Percentiles rank a stretch among this genome's conserved stretches.
phyloP scores from a whole-genome alignment of 139 green algal genomes.

The Volvox reticuliferus region DNA sequence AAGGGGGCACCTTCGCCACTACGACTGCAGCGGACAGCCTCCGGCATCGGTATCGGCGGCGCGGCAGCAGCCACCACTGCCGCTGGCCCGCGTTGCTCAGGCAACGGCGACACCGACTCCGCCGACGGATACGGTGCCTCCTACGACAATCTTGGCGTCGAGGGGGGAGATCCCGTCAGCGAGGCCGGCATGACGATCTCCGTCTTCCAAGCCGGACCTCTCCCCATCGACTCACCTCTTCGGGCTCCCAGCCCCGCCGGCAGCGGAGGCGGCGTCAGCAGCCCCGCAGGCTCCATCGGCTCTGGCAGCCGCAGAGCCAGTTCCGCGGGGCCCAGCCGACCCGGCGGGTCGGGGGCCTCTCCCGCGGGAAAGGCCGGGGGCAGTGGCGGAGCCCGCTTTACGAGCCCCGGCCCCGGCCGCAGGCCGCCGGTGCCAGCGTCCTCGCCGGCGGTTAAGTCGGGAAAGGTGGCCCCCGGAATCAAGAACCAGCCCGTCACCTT shows the following conservation, averaged over 20 bases:
- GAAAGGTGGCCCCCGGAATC: not conserved
- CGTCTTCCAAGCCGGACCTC: slow-evolving; percentile 46
- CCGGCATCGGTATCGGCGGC: not conserved
- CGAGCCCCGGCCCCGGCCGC: not conserved
- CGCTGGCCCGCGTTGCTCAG: not conserved
- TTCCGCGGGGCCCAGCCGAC: not conserved
- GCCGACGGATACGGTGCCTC: not conserved
- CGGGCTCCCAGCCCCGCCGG: not conserved
- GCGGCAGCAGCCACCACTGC: not conserved
- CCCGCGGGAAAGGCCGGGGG: not conserved
- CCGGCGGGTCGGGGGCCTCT: not conserved
- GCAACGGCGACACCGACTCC: not conserved
- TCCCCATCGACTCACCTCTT: slow-evolving; percentile 47
- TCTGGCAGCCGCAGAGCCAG: not conserved
- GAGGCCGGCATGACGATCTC: slow-evolving; percentile 13
- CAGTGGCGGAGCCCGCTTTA: not conserved
- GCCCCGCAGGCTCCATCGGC: not conserved
- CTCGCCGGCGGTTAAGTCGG: not conserved
- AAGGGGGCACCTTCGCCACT: not conserved
- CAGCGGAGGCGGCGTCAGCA: not conserved
- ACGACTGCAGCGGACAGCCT: slow-evolving; percentile 5
- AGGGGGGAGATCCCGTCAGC: not conserved
- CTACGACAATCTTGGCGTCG: not conserved
- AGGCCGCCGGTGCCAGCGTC: not conserved
- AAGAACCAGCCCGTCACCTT: slow-evolving; percentile 67